phyloP scores from a whole-genome alignment of 1,139 yeast genomes.

The Suhomyces atakaporum region DNA sequence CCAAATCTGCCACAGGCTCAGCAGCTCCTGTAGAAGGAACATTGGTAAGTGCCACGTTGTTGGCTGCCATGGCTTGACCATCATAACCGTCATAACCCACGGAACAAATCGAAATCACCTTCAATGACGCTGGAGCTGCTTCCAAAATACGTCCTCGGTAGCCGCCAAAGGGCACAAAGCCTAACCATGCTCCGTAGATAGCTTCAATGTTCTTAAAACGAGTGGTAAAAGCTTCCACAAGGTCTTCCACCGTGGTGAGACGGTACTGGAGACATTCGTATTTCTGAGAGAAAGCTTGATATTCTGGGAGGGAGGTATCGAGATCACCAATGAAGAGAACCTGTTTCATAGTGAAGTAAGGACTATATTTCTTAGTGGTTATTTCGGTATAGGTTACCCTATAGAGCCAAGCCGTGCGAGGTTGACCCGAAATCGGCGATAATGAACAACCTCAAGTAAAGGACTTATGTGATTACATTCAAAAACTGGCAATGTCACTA shows the following conservation, averaged over 20 bases:
- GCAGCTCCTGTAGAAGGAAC: slow-evolving; percentile 64
- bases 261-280: slow-evolving; percentile 23
- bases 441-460: too few species aligned
- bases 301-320: slow-evolving; percentile 23
- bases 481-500: too few species aligned
- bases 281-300: slow-evolving; percentile 18
- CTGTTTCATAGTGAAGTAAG: slow-evolving; percentile 17
- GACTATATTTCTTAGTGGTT: too few species aligned
- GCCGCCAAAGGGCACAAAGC: slow-evolving; percentile 53
- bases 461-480: too few species aligned
- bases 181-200: slow-evolving; percentile 66
- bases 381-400: too few species aligned
- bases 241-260: slow-evolving; percentile 21
- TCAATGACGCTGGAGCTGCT: slow-evolving; percentile 52
- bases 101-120: slow-evolving; percentile 63
- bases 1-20: slow-evolving; percentile 79
- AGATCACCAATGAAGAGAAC: slow-evolving; percentile 28
- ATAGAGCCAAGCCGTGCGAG: too few species aligned
- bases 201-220: slow-evolving; percentile 50
- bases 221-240: slow-evolving; percentile 32
- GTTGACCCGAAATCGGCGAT: too few species aligned
- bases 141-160: slow-evolving; percentile 49
- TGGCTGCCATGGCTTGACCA: slow-evolving; percentile 36
- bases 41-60: slow-evolving; percentile 60
- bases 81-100: slow-evolving; percentile 73